Evolutionary conservation across 176 grass and related monocot species (phyloP).

Genomic region (Ensete ventricosum): DNA sequence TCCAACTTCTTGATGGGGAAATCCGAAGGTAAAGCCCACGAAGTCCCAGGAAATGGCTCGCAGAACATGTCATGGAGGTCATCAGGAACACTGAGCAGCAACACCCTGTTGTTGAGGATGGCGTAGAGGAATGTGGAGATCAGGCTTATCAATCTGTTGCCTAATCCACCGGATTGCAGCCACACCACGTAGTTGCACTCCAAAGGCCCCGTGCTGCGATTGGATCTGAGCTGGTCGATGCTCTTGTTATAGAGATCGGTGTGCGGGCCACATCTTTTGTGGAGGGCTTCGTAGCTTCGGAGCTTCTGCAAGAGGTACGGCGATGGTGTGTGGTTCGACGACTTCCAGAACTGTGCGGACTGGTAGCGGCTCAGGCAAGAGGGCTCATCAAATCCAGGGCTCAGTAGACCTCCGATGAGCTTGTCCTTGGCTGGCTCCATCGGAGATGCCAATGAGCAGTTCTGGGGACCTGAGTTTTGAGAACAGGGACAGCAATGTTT

Average conservation of each 20-base stretch:
- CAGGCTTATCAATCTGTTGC: not conserved
- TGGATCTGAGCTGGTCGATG: not conserved
- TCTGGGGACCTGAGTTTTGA: not conserved
- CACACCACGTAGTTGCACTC: constrained; percentile 14
- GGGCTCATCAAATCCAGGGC: not conserved
- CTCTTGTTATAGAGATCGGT: not conserved
- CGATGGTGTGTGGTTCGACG: not conserved
- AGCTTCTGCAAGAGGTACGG: constrained; percentile 7
- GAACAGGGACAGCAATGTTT: too few species aligned
- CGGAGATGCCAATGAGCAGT: not conserved
- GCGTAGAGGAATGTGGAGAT: constrained; percentile 12
- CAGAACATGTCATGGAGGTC: constrained; percentile 9
- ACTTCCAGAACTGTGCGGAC: not conserved
- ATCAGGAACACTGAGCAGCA: not conserved
- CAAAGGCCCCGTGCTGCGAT: not conserved
- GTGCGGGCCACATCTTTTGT: constrained; percentile 4
- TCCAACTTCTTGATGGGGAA: constrained; percentile 1
- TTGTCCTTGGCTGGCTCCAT: not conserved
- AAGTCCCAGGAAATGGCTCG: constrained; percentile 2
- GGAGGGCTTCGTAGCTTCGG: constrained; percentile 10
- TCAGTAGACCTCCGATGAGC: constrained; percentile 2
- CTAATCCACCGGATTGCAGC: not conserved
- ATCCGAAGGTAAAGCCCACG: constrained; percentile 5
- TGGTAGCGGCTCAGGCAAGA: constrained; percentile 11
- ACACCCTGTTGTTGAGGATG: constrained; percentile 10